Evolutionary conservation across 2,329 filamentous ascomycete genomes (phyloP).

Genomic region (Clarireedia paspali): DNA sequence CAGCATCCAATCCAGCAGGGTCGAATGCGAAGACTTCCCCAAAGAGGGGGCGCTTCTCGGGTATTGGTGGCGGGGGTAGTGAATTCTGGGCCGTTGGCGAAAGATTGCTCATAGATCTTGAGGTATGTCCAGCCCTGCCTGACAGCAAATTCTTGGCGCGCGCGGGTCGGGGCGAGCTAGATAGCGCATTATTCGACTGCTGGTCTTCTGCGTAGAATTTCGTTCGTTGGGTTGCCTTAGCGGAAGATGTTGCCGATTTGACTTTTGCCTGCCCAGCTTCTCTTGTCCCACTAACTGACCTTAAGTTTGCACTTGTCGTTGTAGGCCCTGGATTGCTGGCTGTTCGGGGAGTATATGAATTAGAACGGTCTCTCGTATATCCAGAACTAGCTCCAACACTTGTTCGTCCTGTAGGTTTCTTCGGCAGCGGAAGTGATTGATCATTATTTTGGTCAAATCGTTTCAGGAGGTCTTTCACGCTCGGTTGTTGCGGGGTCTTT

Average conservation of each 20-base stretch:
- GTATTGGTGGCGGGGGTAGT: constrained; percentile 19
- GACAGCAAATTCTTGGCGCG: constrained; percentile 39
- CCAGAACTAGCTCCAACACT: constrained; percentile 11
- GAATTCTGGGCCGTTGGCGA: constrained; percentile 27
- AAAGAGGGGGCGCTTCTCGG: constrained; percentile 54
- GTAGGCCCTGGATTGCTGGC: constrained; percentile 14
- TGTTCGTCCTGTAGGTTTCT: constrained; percentile 17
- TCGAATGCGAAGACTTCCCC: constrained; percentile 64
- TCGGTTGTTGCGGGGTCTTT: constrained; percentile 36
- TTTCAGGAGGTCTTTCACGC: constrained; percentile 73
- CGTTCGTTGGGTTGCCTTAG: constrained; percentile 34
- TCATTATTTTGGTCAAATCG: constrained; percentile 61
- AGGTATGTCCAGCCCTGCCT: constrained; percentile 30
- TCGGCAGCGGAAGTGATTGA: constrained; percentile 32
- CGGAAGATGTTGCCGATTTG: constrained; percentile 17
- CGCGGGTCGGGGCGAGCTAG: constrained; percentile 51
- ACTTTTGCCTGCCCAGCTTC: constrained; percentile 13
- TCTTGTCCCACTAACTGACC: constrained; percentile 17
- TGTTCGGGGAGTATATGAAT: constrained; percentile 24
- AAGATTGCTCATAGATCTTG: constrained; percentile 39
- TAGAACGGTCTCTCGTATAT: constrained; percentile 22
- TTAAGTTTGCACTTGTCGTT: constrained; percentile 8
- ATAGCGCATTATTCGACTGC: constrained; percentile 46
- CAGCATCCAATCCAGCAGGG: constrained; percentile 42
- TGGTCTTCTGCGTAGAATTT: constrained; percentile 44